Evolutionary conservation across 345 rosid species (phyloP), one percentile per base, ranked within the genome.

Genomic region (Isatis tinctoria): DNA sequence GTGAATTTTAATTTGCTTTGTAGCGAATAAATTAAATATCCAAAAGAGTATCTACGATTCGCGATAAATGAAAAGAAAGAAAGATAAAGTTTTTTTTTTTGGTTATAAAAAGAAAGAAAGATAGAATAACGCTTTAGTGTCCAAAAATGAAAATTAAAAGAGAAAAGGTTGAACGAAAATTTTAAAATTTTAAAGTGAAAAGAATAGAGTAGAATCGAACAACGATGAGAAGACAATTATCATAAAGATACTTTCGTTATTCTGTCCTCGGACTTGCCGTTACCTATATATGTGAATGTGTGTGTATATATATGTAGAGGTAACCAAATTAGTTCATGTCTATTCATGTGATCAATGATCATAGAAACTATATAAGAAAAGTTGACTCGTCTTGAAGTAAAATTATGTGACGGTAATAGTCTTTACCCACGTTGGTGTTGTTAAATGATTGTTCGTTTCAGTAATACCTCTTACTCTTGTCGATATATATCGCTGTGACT

Each of bases 141-240:
- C 67, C 61, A 64, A 57, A 70, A 63, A 63, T 54, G 27, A 60
- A 76, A 63, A 44, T 14, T 16, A 24, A 75, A 75, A 61, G 70
- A 41, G 49, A 52, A 69, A 67, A 74, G 28, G 67, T n/a, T 12
- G 61, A 48, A 44, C 43, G 10, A 18, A 60, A 62, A 33, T 28
- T 17, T 27, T 44, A 56, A 64, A 62, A 33, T 20, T 17, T 36
- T 44, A 56, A 64, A 76, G 66, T 70, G 64, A 27, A 75, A 70
- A 57, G 66, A 61, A 49, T 30, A 61, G 51, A 61, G 65, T 74
- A 69, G 64, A 64, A 70, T 64, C 59, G 28, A 76, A 76, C 80
- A 76, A 70, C 67, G 53, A 70, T 64, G 66, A 76, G 75, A 76
- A 56, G 80, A 76, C 80, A 76, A 64, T 47, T 70, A 70, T 47